Percentiles rank a stretch among this genome's conserved stretches.
Conservation (phyloP, 2,329 filamentous ascomycete genomes). For the Aureobasidium sp. region DNA sequence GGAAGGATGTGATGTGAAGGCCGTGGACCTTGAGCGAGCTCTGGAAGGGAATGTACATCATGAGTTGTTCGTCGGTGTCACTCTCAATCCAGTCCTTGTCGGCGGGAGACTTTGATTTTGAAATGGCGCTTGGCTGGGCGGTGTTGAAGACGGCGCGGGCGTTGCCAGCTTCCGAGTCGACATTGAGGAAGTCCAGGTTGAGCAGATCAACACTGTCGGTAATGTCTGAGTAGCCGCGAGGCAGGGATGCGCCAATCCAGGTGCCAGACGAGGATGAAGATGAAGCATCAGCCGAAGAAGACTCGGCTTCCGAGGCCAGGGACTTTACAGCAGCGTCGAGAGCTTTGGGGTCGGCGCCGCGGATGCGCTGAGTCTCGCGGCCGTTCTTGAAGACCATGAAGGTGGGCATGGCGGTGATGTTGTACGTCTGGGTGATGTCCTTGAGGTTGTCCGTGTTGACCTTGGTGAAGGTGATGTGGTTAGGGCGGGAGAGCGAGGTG, state of each 20-base stretch:
- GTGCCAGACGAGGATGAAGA: conserved; percentile 35
- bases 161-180: conserved; percentile 66
- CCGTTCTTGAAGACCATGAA: conserved; percentile 62
- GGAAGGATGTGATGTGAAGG: conserved; percentile 74
- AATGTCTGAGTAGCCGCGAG: conserved; percentile 76
- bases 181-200: conserved; percentile 81
- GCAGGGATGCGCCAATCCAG: conserved; percentile 71
- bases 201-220: conserved; percentile 73
- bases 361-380: conserved; percentile 31
- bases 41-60: conserved; percentile 88
- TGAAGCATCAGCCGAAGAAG: conserved; percentile 28
- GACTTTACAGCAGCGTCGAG: conserved; percentile 66
- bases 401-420: conserved; percentile 75
- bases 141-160: conserved; percentile 68
- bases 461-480: conserved; percentile 75
- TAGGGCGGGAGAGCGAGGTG: conserved; percentile 60
- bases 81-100: conserved; percentile 82
- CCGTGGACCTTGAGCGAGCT: conserved; percentile 84
- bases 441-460: conserved; percentile 74
- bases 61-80: conserved; percentile 92
- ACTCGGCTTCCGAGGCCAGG: conserved; percentile 43
- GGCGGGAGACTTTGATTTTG: conserved; percentile 50
- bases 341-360: conserved; percentile 64
- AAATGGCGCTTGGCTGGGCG: conserved; percentile 58
- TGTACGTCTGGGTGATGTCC: conserved; percentile 66